phyloP scores from a whole-genome alignment of 1,284 basidiomycete species.

The Inonotus hispidus region DNA sequence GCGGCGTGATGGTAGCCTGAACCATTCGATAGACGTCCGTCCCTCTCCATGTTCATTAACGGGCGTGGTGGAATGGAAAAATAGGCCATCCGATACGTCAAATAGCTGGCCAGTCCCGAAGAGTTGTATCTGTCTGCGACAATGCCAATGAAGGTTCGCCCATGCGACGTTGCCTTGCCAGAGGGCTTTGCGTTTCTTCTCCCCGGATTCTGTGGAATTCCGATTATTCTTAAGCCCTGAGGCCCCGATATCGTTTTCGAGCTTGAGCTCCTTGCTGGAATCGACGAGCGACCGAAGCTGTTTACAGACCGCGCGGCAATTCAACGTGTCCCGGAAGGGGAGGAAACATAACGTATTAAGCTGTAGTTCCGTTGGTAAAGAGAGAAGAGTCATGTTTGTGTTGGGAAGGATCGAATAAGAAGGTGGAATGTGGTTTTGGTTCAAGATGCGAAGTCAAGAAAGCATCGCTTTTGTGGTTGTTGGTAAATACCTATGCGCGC shows the following conservation, averaged over 20 bases:
- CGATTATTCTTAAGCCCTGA: neutral
- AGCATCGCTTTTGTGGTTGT: too few relatives aligned
- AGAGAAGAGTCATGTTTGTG: neutral
- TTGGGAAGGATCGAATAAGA: too few relatives aligned
- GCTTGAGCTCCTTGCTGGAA: neutral
- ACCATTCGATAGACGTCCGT: neutral
- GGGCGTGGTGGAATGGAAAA: neutral
- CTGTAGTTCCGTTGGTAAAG: slow-evolving; percentile 1
- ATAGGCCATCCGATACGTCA: slow-evolving; percentile 6
- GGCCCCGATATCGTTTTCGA: slow-evolving; percentile 3
- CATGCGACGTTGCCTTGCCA: neutral
- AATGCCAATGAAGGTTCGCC: slow-evolving; percentile 11
- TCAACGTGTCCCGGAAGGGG: neutral
- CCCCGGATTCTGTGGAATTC: neutral
- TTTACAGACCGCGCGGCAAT: slow-evolving; percentile 1
- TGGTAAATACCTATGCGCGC: too few relatives aligned
- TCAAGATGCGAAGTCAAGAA: too few relatives aligned
- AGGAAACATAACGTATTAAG: neutral
- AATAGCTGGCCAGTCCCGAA: neutral
- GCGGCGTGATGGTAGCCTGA: slow-evolving; percentile 2
- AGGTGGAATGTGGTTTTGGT: too few relatives aligned
- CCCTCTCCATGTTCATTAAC: neutral
- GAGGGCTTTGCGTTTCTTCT: neutral
- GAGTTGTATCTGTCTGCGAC: neutral
- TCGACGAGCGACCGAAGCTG: slow-evolving; percentile 4